Conservation (phyloP, 345 rosid genomes). For the Psidium friedrichsthalianum region DNA sequence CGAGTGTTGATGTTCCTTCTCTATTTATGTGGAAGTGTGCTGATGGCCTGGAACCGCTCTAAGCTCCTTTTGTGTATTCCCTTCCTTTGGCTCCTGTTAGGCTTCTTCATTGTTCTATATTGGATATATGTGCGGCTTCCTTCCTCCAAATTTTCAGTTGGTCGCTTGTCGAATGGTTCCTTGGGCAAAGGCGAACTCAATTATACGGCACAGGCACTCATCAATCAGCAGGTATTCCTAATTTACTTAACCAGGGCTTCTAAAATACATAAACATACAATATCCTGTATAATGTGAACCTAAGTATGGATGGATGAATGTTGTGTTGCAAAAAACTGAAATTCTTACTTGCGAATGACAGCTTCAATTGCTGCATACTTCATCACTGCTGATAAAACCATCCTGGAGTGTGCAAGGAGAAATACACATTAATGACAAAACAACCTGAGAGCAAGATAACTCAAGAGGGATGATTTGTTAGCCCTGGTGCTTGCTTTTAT, state of each 20-base stretch:
- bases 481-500: not conserved
- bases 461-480: not conserved
- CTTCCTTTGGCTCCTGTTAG: not conserved
- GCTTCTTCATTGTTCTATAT: not conserved
- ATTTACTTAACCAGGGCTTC: not conserved
- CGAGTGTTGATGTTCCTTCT: not conserved
- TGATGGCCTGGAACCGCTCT: not conserved
- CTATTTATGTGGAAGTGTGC: not conserved
- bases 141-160: conserved; percentile 22
- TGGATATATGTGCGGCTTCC: not conserved
- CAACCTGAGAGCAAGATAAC: not conserved
- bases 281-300: not conserved
- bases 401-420: conserved; percentile 45
- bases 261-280: not conserved
- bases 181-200: conserved; percentile 75
- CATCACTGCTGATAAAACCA: conserved; percentile 52
- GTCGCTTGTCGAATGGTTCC: conserved; percentile 38
- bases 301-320: not conserved
- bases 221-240: conserved; percentile 32
- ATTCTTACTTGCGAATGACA: conserved; percentile 8
- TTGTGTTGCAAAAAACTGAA: not conserved
- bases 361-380: conserved; percentile 51
- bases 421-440: conserved; percentile 21
- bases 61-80: not conserved
- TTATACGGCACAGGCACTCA: conserved; percentile 61